These are phyloP conservation scores for Didymella sp. DNA, from an alignment of 2,329 filamentous ascomycete genomes.

Conservation along the genomic window DNA sequence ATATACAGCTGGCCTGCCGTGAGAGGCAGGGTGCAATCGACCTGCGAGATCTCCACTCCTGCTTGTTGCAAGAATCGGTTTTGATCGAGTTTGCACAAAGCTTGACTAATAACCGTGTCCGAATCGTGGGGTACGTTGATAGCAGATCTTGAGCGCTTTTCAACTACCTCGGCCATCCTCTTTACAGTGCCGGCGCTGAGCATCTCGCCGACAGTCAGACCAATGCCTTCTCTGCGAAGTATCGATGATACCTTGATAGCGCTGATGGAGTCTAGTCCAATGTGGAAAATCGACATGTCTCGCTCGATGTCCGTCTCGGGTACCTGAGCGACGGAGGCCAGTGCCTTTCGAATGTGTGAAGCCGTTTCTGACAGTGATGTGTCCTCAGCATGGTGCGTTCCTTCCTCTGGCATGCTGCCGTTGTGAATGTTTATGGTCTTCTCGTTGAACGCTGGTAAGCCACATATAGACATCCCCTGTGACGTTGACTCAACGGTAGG, in stretches of 20 bases:
- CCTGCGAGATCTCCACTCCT: constrained; percentile 53
- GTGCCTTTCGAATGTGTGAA: constrained; percentile 53
- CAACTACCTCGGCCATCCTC: constrained; percentile 63
- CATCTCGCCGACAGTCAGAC: constrained; percentile 73
- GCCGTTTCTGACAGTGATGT: constrained; percentile 44
- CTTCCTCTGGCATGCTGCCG: not conserved
- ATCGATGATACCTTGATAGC: constrained; percentile 82
- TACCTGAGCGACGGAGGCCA: constrained; percentile 66
- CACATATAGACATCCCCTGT: constrained; percentile 68
- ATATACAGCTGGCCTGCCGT: constrained; percentile 82
- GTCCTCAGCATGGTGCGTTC: not conserved
- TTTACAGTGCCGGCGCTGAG: constrained; percentile 69
- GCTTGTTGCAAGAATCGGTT: constrained; percentile 49
- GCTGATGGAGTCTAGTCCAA: constrained; percentile 91
- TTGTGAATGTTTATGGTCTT: not conserved
- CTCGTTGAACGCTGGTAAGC: constrained; percentile 58
- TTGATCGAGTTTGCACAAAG: constrained; percentile 52
- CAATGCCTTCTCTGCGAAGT: constrained; percentile 68
- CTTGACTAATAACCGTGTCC: constrained; percentile 11
- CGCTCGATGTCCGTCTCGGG: constrained; percentile 64
- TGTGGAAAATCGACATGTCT: constrained; percentile 75
- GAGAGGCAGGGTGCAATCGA: constrained; percentile 70
- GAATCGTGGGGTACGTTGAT: constrained; percentile 2
- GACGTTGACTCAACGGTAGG: constrained; percentile 63
- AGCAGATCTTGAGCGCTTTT: constrained; percentile 16